These are phyloP conservation scores for Prorocentrum cordatum DNA, from an alignment of 169 alveolate genomes.

Conservation along the genomic window DNA sequence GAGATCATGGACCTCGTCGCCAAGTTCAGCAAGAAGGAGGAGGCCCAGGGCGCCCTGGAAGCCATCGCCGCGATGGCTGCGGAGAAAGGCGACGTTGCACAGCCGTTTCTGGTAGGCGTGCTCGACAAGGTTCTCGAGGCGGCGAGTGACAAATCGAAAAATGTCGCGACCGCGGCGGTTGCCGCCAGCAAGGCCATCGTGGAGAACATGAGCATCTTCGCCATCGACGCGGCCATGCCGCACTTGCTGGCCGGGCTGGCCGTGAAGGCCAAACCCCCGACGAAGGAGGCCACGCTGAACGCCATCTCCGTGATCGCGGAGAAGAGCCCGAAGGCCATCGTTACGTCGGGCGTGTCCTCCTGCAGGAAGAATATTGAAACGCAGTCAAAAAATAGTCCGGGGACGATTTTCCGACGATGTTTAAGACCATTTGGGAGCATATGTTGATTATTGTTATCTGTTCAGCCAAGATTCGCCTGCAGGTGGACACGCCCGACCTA, in stretches of 20 bases:
- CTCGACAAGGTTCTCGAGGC: not conserved
- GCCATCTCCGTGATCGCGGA: constrained; percentile 25
- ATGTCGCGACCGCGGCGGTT: constrained; percentile 34
- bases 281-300: constrained; percentile 60
- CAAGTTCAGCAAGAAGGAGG: constrained; percentile 31
- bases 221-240: constrained; percentile 36
- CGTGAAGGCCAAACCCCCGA: constrained; percentile 53
- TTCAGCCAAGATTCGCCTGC: no score
- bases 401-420: no score
- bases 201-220: not conserved
- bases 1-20: no score
- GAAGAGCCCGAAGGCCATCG: constrained; percentile 21
- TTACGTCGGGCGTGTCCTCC: no score
- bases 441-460: no score
- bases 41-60: constrained; percentile 24
- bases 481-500: no score
- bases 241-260: constrained; percentile 33
- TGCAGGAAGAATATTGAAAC: no score
- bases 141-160: constrained; percentile 42
- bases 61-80: not conserved
- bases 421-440: no score
- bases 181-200: constrained; percentile 54
- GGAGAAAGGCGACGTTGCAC: constrained; percentile 32
- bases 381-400: no score
- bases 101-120: constrained; percentile 44